phyloP scores from a whole-genome alignment of 495 filamentous ascomycete genomes.

The Astrothelium macrocarpum region DNA sequence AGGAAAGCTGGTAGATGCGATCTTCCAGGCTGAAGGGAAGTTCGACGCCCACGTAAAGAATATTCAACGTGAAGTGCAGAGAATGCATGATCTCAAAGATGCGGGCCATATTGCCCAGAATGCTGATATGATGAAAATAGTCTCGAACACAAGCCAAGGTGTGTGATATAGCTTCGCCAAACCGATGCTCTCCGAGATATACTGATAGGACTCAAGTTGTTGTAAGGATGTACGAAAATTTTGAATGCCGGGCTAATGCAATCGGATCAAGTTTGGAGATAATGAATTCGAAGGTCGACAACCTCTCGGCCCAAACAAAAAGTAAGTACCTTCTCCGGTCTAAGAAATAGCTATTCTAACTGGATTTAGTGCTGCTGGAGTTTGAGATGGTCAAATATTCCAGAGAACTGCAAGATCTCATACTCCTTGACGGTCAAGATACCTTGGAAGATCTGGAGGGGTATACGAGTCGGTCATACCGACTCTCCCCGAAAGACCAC shows the following conservation, averaged over 20 bases:
- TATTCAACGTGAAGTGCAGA: background rate
- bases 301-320: background rate
- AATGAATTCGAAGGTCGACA: constrained; percentile 1
- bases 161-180: background rate
- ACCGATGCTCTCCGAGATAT: too few relatives aligned
- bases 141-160: background rate
- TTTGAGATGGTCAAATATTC: constrained; percentile 7
- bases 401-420: background rate
- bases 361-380: background rate
- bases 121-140: constrained; percentile 5
- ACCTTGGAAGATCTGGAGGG: background rate
- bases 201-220: too few relatives aligned
- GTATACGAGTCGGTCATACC: background rate
- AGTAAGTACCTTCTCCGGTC: too few relatives aligned
- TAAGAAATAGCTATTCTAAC: too few relatives aligned
- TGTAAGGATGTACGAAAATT: constrained; percentile 1
- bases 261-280: constrained; percentile 3
- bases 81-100: background rate
- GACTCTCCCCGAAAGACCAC: constrained; percentile 7
- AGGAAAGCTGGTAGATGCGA: background rate
- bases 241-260: background rate
- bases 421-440: background rate
- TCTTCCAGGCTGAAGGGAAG: background rate
- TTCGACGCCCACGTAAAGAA: background rate
- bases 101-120: background rate